Evolutionary conservation across 2,329 filamentous ascomycete genomes (phyloP).

Genomic region (Pseudocercospora crystallina): DNA sequence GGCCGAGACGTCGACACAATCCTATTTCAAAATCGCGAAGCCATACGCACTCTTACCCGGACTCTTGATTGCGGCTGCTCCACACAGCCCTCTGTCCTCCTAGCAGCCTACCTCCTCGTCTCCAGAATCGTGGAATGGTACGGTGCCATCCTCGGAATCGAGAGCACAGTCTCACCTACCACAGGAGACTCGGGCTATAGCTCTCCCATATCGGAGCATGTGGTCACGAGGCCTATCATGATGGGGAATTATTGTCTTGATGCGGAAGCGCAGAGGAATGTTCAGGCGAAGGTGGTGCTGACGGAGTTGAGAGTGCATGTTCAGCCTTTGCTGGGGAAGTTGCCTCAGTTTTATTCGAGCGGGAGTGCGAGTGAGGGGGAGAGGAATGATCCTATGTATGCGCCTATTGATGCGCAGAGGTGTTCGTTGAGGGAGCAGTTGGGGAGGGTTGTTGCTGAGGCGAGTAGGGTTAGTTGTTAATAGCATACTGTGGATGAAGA

Average conservation of each 20-base stretch:
- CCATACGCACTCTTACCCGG: slow-evolving; percentile 2
- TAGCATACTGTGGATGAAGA: background rate
- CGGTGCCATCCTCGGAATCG: slow-evolving; percentile 3
- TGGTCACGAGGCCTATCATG: slow-evolving; percentile 2
- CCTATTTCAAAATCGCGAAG: slow-evolving; percentile 6
- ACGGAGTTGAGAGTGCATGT: slow-evolving; percentile 5
- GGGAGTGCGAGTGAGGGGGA: background rate
- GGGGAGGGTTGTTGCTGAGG: background rate
- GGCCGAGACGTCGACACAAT: slow-evolving; percentile 9
- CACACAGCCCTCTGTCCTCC: background rate
- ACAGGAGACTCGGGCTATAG: background rate
- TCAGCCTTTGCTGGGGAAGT: background rate
- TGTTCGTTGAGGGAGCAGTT: background rate
- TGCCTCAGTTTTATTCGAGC: slow-evolving; percentile 3
- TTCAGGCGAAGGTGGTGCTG: slow-evolving; percentile 5
- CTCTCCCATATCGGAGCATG: background rate
- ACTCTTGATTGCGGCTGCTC: slow-evolving; percentile 7
- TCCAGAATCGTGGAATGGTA: slow-evolving; percentile 5
- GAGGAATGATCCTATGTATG: background rate
- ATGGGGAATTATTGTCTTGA: slow-evolving; percentile 4
- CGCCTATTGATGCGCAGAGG: background rate
- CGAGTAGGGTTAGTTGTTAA: background rate
- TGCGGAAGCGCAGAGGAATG: slow-evolving; percentile 1
- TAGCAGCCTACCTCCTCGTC: slow-evolving; percentile 7
- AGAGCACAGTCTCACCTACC: background rate